Percentiles rank a stretch among this genome's conserved stretches.
phyloP scores from a whole-genome alignment of 2,329 filamentous ascomycete species.

The Monosporascus sp. region DNA sequence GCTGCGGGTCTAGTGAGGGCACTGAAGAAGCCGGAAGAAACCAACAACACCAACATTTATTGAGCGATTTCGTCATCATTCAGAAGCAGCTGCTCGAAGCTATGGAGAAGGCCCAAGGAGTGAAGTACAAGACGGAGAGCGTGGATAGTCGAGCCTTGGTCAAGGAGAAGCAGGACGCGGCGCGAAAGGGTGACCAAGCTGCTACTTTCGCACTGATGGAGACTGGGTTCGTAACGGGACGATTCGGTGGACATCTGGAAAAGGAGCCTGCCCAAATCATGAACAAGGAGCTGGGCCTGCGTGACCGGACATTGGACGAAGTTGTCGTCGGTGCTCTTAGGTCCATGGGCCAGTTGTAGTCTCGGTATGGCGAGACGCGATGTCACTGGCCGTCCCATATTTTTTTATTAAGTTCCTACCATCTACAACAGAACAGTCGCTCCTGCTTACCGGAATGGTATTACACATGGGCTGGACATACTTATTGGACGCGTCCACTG shows the following conservation, averaged over 20 bases:
- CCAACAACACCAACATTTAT: conserved; percentile 26
- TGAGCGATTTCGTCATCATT: conserved; percentile 29
- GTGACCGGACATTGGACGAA: conserved; percentile 20
- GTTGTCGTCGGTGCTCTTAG: conserved; percentile 14
- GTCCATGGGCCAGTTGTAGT: not conserved
- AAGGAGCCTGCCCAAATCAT: conserved; percentile 25
- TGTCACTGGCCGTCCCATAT: too few relatives aligned
- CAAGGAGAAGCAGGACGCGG: conserved; percentile 23
- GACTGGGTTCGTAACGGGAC: conserved; percentile 26
- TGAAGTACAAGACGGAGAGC: conserved; percentile 28
- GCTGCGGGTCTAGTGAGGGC: conserved; percentile 23
- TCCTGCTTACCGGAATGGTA: too few relatives aligned
- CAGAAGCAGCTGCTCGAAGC: conserved; percentile 36
- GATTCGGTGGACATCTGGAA: conserved; percentile 27
- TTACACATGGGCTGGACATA: too few relatives aligned
- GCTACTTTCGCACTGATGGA: conserved; percentile 26
- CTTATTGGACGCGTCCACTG: too few relatives aligned
- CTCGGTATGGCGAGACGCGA: too few relatives aligned
- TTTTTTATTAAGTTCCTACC: too few relatives aligned
- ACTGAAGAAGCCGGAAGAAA: conserved; percentile 24
- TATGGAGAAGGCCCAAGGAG: conserved; percentile 43
- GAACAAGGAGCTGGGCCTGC: conserved; percentile 25
- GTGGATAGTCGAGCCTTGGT: conserved; percentile 22
- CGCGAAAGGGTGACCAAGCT: conserved; percentile 15
- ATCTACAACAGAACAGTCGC: too few relatives aligned